Evolutionary conservation across 805 yeast genomes (phyloP).

Genomic region (Ogataea salicorniae): DNA sequence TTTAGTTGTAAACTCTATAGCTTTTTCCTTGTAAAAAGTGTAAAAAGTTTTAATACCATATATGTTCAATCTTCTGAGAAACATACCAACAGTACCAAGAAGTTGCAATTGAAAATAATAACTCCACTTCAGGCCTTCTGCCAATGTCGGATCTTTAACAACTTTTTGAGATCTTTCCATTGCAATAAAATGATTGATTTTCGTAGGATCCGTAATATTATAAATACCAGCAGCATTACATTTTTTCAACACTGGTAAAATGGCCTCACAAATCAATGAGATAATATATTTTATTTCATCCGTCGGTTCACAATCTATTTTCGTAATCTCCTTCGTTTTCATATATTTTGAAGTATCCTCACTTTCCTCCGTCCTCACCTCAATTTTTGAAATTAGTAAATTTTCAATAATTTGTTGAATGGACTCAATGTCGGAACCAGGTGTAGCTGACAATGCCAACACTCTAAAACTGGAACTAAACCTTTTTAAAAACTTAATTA

Average conservation of each 20-base stretch:
- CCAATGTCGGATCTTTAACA: conserved; percentile 44
- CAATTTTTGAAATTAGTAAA: conserved; percentile 68
- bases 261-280: conserved; percentile 53
- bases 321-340: conserved; percentile 58
- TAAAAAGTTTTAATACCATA: conserved; percentile 82
- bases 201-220: conserved; percentile 59
- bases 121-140: conserved; percentile 74
- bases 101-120: conserved; percentile 57
- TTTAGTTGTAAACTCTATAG: conserved; percentile 53
- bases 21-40: conserved; percentile 56
- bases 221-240: conserved; percentile 63
- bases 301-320: conserved; percentile 49
- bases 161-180: conserved; percentile 63
- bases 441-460: conserved; percentile 92
- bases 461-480: conserved; percentile 66
- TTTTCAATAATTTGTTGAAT: conserved; percentile 82
- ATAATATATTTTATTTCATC: conserved; percentile 53
- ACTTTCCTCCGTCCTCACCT: conserved; percentile 80
- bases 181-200: conserved; percentile 64
- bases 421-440: conserved; percentile 81
- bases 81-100: conserved; percentile 67
- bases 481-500: conserved; percentile 60
- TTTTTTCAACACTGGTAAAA: conserved; percentile 57
- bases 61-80: conserved; percentile 60
- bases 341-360: conserved; percentile 76